Evolutionary conservation across 2,329 filamentous ascomycete species (phyloP), one percentile per base, ranked within the genome.

Genomic region (Neobulgaria alba): DNA sequence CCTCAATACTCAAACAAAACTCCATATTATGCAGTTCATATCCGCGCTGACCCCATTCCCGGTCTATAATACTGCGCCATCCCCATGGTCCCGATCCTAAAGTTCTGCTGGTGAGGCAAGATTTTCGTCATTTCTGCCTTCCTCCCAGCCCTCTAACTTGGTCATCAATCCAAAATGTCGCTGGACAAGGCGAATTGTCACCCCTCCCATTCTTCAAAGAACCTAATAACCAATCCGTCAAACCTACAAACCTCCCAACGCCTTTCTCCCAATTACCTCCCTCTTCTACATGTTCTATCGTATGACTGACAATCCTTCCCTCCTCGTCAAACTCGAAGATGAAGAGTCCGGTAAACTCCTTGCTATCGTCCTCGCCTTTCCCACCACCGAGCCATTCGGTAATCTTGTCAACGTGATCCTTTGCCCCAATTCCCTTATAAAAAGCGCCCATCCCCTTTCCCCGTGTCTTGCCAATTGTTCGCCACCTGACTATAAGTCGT

Each of bases 181-280:
- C 57, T 10, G 57, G 57, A 45, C 53, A 60, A 29, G 57, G 54
- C 10, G 50, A 42, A 10, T 53, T 45, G 7, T 52, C 52, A 26
- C 23, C 12, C 23, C 42, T 39, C 14, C 52, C 51, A 14, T 71
- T 73, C 58, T 72, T 74, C 51, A 89, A 82, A 37, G 83, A 83
- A 2, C 89, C 88, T 29, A 96, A 69, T 49, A 98, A 65, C 90
- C 92, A 96, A 60, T 98, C 92, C 12, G 92, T 95, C 50, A 96
- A 67, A 10, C 84, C 88, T 12, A 96, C 87, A 15, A 98, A 84
- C 57, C 82, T 85, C 16, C 85, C 82, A n/a, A 81, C 67, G 12
- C 78, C 88, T 48, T 77, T 78, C 55, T 95, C 89, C 78, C 83
- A 93, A 45, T 86, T 78, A 29, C 82, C 77, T 12, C 82, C 80